Base-by-base conservation (phyloP, 2,329 filamentous ascomycete genomes). In the Pseudopithomyces chartarum region DNA sequence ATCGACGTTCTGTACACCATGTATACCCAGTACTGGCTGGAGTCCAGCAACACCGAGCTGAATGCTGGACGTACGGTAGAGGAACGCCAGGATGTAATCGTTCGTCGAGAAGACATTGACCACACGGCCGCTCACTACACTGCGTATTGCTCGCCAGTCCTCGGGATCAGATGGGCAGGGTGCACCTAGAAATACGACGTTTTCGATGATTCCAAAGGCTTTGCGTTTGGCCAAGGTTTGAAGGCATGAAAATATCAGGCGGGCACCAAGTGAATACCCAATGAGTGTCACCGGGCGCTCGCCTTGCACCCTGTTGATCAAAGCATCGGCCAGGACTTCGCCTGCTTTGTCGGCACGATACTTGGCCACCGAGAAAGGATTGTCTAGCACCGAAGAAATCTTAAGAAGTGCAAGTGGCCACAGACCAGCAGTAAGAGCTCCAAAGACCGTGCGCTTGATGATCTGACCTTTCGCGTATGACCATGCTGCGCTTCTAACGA, bases 91-190 rank as follows among this genome's bases (percentile, higher is more conserved):
- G 32, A 97, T 87, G 68, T 91, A 90, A 75, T 97, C 93, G 58
- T 95, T 93, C 51, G 89, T 87, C 1, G 91, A 94, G 76, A 89
- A 97, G 8, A 94, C 91, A 65, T 97, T 97, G 65, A 96, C 89
- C 7, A 97, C 82, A 55, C 90, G 85, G 2, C 93, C 92, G 1
- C 88, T 86, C 0, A 96, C 92, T 0, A 94, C 91, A 43, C 85
- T 86, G 29, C 91, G 86, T 63, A 96, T 86, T 36, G 85, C 81
- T 43, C 88, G 84, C 93, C 93, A 97, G 63, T 92, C 86, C 1
- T 82, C 82, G 0, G 84, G 76, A 43, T 89, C 85, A 0, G 89
- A 90, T 0, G 93, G 91, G 0, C 89, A 86, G 0, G 93, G 91
- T 0, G 91, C 84, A 2, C 93, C 93, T 55, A 97, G 90, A 6